Evolutionary conservation across 352 stramenopile genomes (phyloP).

Genomic region (Thraustotheca clavata): DNA sequence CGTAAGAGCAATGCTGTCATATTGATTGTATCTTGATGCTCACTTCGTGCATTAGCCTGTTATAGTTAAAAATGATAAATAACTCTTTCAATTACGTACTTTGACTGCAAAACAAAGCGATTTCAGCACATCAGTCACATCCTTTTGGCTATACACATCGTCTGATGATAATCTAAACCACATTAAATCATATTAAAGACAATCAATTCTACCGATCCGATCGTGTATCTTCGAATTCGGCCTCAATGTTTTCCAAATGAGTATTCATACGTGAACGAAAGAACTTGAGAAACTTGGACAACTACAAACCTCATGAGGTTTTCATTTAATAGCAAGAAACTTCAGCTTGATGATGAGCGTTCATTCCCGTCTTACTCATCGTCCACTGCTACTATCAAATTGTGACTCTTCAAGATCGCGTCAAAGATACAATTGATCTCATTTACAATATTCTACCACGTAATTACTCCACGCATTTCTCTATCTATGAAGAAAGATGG

Average conservation of each 20-base stretch:
- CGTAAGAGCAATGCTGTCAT: constrained; percentile 80
- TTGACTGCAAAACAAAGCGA: constrained; percentile 78
- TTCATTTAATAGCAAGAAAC: neutral
- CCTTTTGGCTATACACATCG: constrained; percentile 77
- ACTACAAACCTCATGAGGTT: constrained; percentile 24
- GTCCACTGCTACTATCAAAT: neutral
- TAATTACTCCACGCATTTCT: neutral
- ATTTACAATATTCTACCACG: neutral
- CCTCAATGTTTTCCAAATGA: constrained; percentile 73
- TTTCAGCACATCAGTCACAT: constrained; percentile 60
- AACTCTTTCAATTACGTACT: no score
- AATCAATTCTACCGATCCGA: constrained; percentile 39
- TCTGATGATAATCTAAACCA: constrained; percentile 47
- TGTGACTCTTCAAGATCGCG: constrained; percentile 18
- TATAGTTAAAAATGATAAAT: neutral
- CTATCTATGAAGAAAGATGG: neutral
- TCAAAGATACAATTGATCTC: neutral
- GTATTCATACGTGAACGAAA: constrained; percentile 66
- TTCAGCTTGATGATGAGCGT: constrained; percentile 16
- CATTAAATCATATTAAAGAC: neutral
- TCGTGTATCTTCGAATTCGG: constrained; percentile 77
- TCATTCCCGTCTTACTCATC: constrained; percentile 20
- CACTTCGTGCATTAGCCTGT: constrained; percentile 61
- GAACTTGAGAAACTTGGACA: constrained; percentile 81
- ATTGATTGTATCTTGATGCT: constrained; percentile 78